Base-by-base conservation (phyloP, 1,284 basidiomycete genomes). In the Cystobasidium slooffiae region DNA sequence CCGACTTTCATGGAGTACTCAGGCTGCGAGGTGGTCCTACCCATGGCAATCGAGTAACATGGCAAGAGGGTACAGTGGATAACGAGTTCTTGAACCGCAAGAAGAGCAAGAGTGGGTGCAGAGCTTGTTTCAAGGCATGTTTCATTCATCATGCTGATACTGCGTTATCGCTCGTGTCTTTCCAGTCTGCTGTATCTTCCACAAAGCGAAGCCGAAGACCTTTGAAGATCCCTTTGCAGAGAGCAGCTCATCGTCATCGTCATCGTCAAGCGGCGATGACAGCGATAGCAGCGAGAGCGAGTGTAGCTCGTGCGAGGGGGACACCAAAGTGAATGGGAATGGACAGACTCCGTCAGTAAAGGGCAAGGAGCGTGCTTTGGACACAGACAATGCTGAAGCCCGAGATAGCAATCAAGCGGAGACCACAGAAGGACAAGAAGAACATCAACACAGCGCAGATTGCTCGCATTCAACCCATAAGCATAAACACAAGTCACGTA, bases 151-250 rank as follows among this genome's bases (percentile, higher is more conserved):
- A 7, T 18, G 18, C 16, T n/a, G n/a, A 22, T 18, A 5, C 4
- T n/a, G 8, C 24, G 39, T 47, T 65, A 47, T 7, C 64, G 52
- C 52, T 43, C 43, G 18, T 10, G 3, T 1, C 16, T 47, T 22
- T 44, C 14, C 61, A 73, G 70, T 73, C 18, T 73, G 70, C 63
- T 73, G 70, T 31, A 73, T 73, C 18, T 73, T 56, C 37, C 70
- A 73, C 63, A 73, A 73, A 53, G 20, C 62, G 20, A 73, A 73
- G 44, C 49, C 63, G 8, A 73, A 73, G 70, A 65, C 24, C 51
- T 66, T 73, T 37, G 70, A 73, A n/a, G 70, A 73, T 73, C 70
- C 70, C 14, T 73, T 73, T 41, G 62, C 61, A 37, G 70, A 73
- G 16, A 56, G 51, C 41, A 73, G 70, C 52, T 61, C 55, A 18